Evolutionary conservation across 108 stramenopile genomes (phyloP).

Genomic region (Cylindrotheca fusiformis): DNA sequence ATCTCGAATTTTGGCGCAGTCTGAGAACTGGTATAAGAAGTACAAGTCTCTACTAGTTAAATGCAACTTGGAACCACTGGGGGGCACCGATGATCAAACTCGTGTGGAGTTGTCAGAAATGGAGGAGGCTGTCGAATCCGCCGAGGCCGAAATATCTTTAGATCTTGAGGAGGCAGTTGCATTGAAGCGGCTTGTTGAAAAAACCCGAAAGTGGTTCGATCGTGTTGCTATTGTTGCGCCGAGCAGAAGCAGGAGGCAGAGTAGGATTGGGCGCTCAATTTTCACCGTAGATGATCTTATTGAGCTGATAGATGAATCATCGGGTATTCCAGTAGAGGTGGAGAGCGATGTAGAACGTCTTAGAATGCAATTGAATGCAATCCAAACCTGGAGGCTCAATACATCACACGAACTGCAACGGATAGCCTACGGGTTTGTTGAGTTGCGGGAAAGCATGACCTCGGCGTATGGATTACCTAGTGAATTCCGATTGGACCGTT

Average conservation of each 20-base stretch:
- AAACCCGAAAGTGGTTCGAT: constrained; percentile 45
- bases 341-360: constrained; percentile 43
- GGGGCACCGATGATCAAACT: background rate
- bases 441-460: constrained; percentile 32
- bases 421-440: constrained; percentile 49
- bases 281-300: constrained; percentile 45
- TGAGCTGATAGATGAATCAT: constrained; percentile 54
- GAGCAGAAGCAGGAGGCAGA: constrained; percentile 30
- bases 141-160: constrained; percentile 48
- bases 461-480: constrained; percentile 27
- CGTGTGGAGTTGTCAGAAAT: constrained; percentile 10
- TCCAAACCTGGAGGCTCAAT: constrained; percentile 46
- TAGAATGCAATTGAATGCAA: constrained; percentile 35
- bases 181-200: constrained; percentile 41
- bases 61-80: constrained; percentile 28
- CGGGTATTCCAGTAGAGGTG: constrained; percentile 46
- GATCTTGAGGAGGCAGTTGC: constrained; percentile 66
- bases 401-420: constrained; percentile 40
- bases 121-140: constrained; percentile 42
- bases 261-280: constrained; percentile 17
- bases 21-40: constrained; percentile 63
- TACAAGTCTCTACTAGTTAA: constrained; percentile 37
- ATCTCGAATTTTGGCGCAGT: constrained; percentile 50
- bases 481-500: constrained; percentile 16
- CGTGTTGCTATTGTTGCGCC: constrained; percentile 37